phyloP scores from a whole-genome alignment of 192 early-diverging fungal genomes.

The Coemansia sp. region DNA sequence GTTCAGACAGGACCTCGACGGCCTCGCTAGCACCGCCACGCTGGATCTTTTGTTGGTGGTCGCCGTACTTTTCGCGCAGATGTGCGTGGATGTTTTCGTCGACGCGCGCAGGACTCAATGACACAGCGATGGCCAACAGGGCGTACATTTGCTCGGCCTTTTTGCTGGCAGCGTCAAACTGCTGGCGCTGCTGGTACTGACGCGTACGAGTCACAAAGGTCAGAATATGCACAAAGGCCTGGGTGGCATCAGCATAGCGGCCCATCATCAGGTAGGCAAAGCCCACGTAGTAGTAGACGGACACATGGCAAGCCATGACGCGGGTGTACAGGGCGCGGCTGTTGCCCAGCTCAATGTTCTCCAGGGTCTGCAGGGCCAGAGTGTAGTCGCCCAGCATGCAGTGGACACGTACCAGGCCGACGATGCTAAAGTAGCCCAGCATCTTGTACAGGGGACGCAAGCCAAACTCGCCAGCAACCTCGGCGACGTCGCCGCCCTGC shows the following conservation, averaged over 20 bases:
- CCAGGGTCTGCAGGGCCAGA: slow-evolving; percentile 92
- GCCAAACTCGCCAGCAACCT: slow-evolving; percentile 88
- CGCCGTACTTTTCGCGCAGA: slow-evolving; percentile 89
- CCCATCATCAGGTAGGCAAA: slow-evolving; percentile 99
- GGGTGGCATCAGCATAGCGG: slow-evolving; percentile 92
- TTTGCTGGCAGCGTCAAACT: slow-evolving; percentile 87
- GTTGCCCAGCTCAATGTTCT: slow-evolving; percentile 92
- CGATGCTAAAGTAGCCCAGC: slow-evolving; percentile 94
- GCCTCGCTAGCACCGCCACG: slow-evolving; percentile 84
- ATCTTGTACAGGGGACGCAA: slow-evolving; percentile 89
- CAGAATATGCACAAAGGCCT: slow-evolving; percentile 85
- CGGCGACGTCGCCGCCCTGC: slow-evolving; percentile 84
- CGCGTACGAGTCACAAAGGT: slow-evolving; percentile 86
- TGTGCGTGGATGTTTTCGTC: slow-evolving; percentile 90
- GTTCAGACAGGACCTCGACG: slow-evolving; percentile 77
- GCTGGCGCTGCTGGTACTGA: slow-evolving; percentile 92
- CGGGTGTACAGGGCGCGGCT: slow-evolving; percentile 88
- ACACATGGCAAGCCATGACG: slow-evolving; percentile 96
- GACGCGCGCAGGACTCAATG: slow-evolving; percentile 87
- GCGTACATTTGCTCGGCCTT: slow-evolving; percentile 97
- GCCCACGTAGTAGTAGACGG: slow-evolving; percentile 95
- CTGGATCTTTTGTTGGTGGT: slow-evolving; percentile 86
- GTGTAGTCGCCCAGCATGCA: slow-evolving; percentile 95
- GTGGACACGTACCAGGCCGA: slow-evolving; percentile 91
- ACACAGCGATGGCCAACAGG: slow-evolving; percentile 83